A percentile compares a stretch with the other conserved stretches of the same genome.
phyloP scores from a whole-genome alignment of 176 grass and related monocot species.

The Chrysopogon serrulatus region DNA sequence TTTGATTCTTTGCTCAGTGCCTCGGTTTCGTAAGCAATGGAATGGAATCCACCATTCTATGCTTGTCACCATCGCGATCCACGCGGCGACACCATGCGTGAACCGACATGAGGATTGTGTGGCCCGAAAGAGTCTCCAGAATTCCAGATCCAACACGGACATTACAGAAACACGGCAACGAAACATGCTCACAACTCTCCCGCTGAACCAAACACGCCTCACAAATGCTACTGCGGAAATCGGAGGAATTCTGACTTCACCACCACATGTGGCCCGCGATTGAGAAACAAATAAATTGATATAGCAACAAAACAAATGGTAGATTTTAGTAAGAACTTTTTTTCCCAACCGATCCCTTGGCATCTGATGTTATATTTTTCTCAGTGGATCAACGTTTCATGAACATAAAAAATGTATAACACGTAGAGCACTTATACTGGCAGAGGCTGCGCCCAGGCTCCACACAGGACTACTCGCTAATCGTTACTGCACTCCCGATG shows the following conservation, averaged over 20 bases:
- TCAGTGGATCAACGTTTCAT: constrained; percentile 13
- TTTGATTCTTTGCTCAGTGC: neutral
- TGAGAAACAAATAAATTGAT: neutral
- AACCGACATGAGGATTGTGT: neutral
- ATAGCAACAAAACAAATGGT: neutral
- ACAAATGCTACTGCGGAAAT: neutral
- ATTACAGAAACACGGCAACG: neutral
- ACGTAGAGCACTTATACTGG: constrained; percentile 1
- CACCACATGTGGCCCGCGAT: neutral
- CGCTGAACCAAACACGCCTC: neutral
- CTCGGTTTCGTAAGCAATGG: neutral
- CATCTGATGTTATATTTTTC: constrained; percentile 11
- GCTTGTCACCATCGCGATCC: neutral
- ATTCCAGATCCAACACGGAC: neutral
- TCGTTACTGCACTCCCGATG: neutral
- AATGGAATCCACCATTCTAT: neutral
- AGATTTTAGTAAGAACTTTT: neutral
- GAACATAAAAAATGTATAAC: constrained; percentile 22
- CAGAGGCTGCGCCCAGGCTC: neutral
- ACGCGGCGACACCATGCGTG: neutral
- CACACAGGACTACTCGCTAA: constrained; percentile 28
- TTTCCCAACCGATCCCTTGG: neutral
- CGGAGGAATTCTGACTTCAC: neutral
- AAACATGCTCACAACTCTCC: neutral
- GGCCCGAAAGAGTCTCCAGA: neutral